These are phyloP conservation scores for Pueraria montana DNA, from an alignment of 306 rosid genomes.

Conservation along the genomic window DNA sequence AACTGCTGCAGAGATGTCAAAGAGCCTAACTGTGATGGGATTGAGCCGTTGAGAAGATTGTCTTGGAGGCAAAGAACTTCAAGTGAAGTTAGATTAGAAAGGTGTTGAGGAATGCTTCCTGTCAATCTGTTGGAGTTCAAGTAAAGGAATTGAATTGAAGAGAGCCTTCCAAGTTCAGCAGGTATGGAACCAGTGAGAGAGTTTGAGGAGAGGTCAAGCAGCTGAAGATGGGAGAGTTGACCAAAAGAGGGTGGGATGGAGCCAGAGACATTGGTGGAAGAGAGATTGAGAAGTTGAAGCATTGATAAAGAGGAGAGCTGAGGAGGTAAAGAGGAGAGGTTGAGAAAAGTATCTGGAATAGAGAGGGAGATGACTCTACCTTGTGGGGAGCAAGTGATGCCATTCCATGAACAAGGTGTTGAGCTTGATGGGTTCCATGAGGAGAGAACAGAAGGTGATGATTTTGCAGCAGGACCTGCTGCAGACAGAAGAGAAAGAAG, in stretches of 20 bases:
- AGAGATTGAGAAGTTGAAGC: slow-evolving; percentile 92
- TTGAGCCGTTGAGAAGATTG: slow-evolving; percentile 81
- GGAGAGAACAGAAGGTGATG: slow-evolving; percentile 74
- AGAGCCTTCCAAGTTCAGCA: slow-evolving; percentile 70
- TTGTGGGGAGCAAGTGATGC: slow-evolving; percentile 88
- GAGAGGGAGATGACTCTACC: slow-evolving; percentile 85
- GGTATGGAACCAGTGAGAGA: slow-evolving; percentile 84
- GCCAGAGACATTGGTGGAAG: slow-evolving; percentile 90
- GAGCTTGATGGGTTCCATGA: slow-evolving; percentile 86
- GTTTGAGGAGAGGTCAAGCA: slow-evolving; percentile 91
- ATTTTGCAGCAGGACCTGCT: slow-evolving; percentile 52
- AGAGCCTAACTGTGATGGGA: slow-evolving; percentile 87
- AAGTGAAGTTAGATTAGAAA: slow-evolving; percentile 76
- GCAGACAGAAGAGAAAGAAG: slow-evolving; percentile 79
- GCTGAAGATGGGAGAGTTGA: slow-evolving; percentile 72
- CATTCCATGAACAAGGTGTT: slow-evolving; percentile 96
- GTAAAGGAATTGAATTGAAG: slow-evolving; percentile 83
- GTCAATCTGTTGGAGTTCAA: slow-evolving; percentile 78
- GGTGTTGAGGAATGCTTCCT: slow-evolving; percentile 70
- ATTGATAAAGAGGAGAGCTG: slow-evolving; percentile 80
- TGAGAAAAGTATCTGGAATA: slow-evolving; percentile 81
- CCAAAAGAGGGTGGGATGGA: slow-evolving; percentile 84
- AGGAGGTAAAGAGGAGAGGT: slow-evolving; percentile 77
- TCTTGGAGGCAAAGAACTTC: slow-evolving; percentile 85
- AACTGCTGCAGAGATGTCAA: slow-evolving; percentile 84